Evolutionary conservation across 352 stramenopile genomes (phyloP).

Genomic region (Pseudoperonospora humuli): DNA sequence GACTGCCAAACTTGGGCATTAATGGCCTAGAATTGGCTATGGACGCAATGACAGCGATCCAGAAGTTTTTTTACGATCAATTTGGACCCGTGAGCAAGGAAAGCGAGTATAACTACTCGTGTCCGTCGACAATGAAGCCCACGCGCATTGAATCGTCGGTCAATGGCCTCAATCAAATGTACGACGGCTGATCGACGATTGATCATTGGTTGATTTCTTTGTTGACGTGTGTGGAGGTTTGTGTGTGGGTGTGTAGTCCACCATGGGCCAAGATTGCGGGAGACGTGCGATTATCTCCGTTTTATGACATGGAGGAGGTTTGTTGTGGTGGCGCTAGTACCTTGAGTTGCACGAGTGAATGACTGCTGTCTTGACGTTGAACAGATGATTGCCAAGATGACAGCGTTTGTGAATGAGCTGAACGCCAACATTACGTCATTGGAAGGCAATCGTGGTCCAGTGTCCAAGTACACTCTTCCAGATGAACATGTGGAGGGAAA

Average conservation of each 20-base stretch:
- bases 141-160: slow-evolving; percentile 74
- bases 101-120: slow-evolving; percentile 88
- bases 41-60: slow-evolving; percentile 79
- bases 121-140: slow-evolving; percentile 82
- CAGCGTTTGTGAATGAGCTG: slow-evolving; percentile 79
- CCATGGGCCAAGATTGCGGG: slow-evolving; percentile 86
- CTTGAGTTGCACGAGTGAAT: background rate
- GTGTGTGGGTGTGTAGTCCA: slow-evolving; percentile 44
- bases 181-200: slow-evolving; percentile 9
- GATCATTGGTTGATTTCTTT: too few relatives aligned
- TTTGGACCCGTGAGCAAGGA: slow-evolving; percentile 81
- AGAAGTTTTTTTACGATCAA: slow-evolving; percentile 86
- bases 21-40: slow-evolving; percentile 86
- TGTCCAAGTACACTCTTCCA: slow-evolving; percentile 88
- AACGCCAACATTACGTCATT: slow-evolving; percentile 81
- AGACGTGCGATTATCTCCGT: slow-evolving; percentile 87
- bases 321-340: background rate
- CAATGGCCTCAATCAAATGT: slow-evolving; percentile 83
- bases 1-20: slow-evolving; percentile 84
- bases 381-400: slow-evolving; percentile 68
- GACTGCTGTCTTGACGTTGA: background rate
- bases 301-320: slow-evolving; percentile 89
- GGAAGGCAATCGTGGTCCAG: slow-evolving; percentile 73
- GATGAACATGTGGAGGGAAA: slow-evolving; percentile 71
- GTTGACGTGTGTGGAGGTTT: too few relatives aligned